These are phyloP conservation scores for Cladosporium austrohemisphaericum DNA, from an alignment of 2,329 filamentous ascomycete genomes.

Conservation along the genomic window DNA sequence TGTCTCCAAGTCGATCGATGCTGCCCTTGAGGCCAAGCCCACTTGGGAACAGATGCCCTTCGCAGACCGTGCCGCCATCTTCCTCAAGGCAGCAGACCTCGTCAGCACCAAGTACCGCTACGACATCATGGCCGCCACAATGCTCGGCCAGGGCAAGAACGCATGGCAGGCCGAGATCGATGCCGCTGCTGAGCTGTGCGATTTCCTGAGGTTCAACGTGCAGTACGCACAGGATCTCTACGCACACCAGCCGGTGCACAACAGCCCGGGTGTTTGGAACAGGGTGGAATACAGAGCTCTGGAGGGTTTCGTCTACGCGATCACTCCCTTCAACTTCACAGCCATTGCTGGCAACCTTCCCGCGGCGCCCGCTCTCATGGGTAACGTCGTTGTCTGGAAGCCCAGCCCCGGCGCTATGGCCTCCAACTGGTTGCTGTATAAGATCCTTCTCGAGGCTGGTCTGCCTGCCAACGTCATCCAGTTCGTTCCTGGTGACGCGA, in stretches of 20 bases:
- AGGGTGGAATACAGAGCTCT: constrained; percentile 82
- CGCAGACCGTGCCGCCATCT: constrained; percentile 83
- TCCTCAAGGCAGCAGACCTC: constrained; percentile 90
- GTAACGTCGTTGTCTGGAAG: constrained; percentile 95
- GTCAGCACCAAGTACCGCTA: constrained; percentile 89
- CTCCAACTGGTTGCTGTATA: constrained; percentile 82
- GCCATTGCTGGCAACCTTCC: constrained; percentile 85
- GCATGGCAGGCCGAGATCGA: constrained; percentile 98
- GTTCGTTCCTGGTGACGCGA: constrained; percentile 83
- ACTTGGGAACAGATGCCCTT: constrained; percentile 87
- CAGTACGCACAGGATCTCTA: constrained; percentile 89
- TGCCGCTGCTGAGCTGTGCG: constrained; percentile 81
- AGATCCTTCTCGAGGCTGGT: constrained; percentile 87
- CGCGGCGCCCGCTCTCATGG: constrained; percentile 76
- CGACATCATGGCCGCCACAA: constrained; percentile 90
- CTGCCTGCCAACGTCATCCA: constrained; percentile 85
- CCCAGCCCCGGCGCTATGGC: constrained; percentile 79
- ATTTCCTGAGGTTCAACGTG: constrained; percentile 87
- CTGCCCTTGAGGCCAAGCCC: constrained; percentile 78
- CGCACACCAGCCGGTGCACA: constrained; percentile 76
- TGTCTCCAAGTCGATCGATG: constrained; percentile 73
- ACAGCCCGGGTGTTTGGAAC: constrained; percentile 84
- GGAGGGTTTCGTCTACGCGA: constrained; percentile 90
- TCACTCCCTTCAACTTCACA: constrained; percentile 94
- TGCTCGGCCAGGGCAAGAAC: constrained; percentile 95